Percentiles rank a stretch among this genome's conserved stretches.
These are phyloP conservation scores for Aphanomyces invadans DNA, from an alignment of 352 stramenopile species.

Conservation along the genomic window DNA sequence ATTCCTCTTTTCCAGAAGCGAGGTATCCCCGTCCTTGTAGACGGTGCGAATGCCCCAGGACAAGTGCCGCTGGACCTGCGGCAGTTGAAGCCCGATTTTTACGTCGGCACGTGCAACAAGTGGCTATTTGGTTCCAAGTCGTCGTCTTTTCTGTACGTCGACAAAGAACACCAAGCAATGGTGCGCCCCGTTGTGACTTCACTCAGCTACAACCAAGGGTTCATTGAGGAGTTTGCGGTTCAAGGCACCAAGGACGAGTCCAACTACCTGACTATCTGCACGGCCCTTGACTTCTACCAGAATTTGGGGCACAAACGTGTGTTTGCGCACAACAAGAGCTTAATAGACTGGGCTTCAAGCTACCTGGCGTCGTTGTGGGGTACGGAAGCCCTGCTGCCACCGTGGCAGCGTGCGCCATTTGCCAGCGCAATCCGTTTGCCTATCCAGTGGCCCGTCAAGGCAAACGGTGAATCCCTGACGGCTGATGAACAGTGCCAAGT, in stretches of 20 bases:
- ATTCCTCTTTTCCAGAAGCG: constrained; percentile 71
- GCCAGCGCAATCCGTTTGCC: constrained; percentile 73
- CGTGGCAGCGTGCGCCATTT: constrained; percentile 75
- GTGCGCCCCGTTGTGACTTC: constrained; percentile 76
- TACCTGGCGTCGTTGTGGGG: constrained; percentile 67
- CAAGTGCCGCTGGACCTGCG: constrained; percentile 66
- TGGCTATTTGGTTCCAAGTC: constrained; percentile 84
- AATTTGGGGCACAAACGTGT: constrained; percentile 65
- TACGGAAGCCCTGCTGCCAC: constrained; percentile 57
- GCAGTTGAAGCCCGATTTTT: constrained; percentile 65
- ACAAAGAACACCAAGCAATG: constrained; percentile 58
- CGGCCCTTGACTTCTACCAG: constrained; percentile 77
- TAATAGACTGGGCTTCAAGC: constrained; percentile 75
- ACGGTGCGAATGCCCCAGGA: constrained; percentile 65
- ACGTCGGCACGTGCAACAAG: constrained; percentile 78
- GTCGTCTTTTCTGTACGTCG: constrained; percentile 78
- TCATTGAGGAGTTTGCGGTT: constrained; percentile 77
- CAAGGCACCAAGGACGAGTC: constrained; percentile 76
- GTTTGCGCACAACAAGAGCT: constrained; percentile 70
- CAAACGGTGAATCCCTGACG: constrained; percentile 37
- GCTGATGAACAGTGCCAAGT: constrained; percentile 52
- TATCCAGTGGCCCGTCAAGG: constrained; percentile 45
- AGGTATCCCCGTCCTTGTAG: constrained; percentile 70
- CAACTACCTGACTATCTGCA: constrained; percentile 76
- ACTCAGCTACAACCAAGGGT: constrained; percentile 68